Base-by-base conservation (phyloP, 768 basidiomycete genomes). In the Pulveroboletus sp. region DNA sequence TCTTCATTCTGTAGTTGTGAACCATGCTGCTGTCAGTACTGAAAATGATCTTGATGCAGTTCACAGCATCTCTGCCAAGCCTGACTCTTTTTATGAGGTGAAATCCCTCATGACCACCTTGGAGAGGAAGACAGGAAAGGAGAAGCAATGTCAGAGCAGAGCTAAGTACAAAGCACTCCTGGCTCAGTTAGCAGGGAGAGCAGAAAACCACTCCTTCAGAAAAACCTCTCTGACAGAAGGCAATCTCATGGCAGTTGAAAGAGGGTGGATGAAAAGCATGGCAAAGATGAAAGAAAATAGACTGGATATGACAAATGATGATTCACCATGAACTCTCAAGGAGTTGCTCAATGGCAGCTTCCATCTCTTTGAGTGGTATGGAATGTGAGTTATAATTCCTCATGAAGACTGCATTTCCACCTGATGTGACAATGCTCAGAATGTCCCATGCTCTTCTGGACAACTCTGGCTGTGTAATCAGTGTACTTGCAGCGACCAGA, bases 231-330 rank as follows among this genome's bases (percentile, higher is more conserved):
- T n/a, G n/a, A n/a, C n/a, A n/a, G 26, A 24, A 8, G 6, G 32
- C 3, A 24, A 23, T 3, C 8, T 17, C 2, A 16, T 11, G 3
- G 7, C 24, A 10, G 22, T 43, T 0, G 47, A 49, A 8, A 47
- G 51, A 1, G 47, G 43, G 1, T 53, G 47, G 51, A 9, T 53
- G 0, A 47, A 43, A 1, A 35, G 37, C 5, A 47, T 45, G 14
- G n/a, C n/a, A n/a, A n/a, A n/a, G n/a, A n/a, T n/a, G n/a, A n/a
- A 31, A 8, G 9, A 16, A 5, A 3, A 3, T 3, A 0, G 2
- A 4, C 2, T 6, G 12, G 0, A 16, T 26, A 6, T 1, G 10
- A 8, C 29, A 45, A 14, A 5, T n/a, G n/a, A n/a, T n/a, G n/a
- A n/a, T n/a, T n/a, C n/a, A n/a, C n/a, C n/a, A n/a, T n/a, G 23